Base-by-base conservation (phyloP, 139 green algal species). In the Picochlorum sp. region DNA sequence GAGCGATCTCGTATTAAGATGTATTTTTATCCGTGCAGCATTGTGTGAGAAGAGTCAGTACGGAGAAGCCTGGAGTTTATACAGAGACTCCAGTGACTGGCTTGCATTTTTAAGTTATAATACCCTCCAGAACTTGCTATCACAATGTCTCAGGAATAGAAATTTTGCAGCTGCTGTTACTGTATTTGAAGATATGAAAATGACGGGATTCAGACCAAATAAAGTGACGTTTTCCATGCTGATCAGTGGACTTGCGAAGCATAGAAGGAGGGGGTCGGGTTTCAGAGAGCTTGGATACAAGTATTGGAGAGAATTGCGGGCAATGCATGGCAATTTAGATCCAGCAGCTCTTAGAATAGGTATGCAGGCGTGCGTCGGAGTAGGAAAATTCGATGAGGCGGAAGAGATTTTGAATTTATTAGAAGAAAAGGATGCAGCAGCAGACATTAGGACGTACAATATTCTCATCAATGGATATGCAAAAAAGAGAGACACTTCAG, bases 281-380 rank as follows among this genome's bases (percentile, higher is more conserved):
- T 69, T 31, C 38, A 64, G 49, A 10, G 51, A 73, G 54, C 49
- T 74, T 20, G 79, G 73, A 0, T 80, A 83, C 28, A 45, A 81
- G 59, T 71, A 83, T 21, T 89, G 83, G 83, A 15, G 31, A 20
- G 69, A 84, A 66, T 65, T 91, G 62, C 44, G 65, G 30, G 61
- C 28, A 37, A 60, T 44, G 18, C 28, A 57, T 44, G 20, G 16
- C 4, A 30, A n/a, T 24, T 56, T 61, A 3, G 51, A 34, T 31
- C 24, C 11, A 6, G 37, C 14, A 4, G 51, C 55, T 18, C 37
- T 62, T 13, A 31, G 49, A 37, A 38, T 72, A 83, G 85, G 85
- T 28, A 84, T 92, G 51, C 81, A 85, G 55, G 76, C 83, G 1
- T 85, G 73, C 26, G 70, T 85, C 3, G 70, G 70, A 3, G 45